These are phyloP conservation scores for Zygoascus flipseniorum DNA, from an alignment of 805 yeast genomes.

Conservation along the genomic window DNA sequence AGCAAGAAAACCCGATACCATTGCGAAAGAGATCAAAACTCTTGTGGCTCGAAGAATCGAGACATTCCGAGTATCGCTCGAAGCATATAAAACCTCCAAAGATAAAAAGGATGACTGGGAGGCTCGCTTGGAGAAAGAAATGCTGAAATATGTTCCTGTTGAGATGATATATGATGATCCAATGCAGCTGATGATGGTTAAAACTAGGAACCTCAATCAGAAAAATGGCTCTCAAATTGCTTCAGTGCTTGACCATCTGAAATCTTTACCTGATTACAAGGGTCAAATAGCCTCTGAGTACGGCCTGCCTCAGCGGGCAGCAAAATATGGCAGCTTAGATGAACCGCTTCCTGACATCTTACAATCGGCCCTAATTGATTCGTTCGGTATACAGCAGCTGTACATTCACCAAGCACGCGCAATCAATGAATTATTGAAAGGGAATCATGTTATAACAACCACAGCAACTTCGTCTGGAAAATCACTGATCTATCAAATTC, in stretches of 20 bases:
- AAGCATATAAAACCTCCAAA: constrained; percentile 30
- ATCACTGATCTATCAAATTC: constrained; percentile 83
- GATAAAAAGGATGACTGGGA: constrained; percentile 11
- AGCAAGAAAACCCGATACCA: constrained; percentile 3
- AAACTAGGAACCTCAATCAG: constrained; percentile 19
- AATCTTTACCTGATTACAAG: constrained; percentile 41
- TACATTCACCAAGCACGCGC: constrained; percentile 84
- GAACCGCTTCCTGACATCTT: constrained; percentile 41
- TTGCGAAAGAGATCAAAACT: constrained; percentile 34
- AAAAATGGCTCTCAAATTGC: constrained; percentile 28
- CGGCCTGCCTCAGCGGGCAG: constrained; percentile 37
- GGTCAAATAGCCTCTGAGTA: constrained; percentile 54
- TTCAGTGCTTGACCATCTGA: constrained; percentile 42
- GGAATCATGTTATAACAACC: constrained; percentile 73
- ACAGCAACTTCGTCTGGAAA: constrained; percentile 97
- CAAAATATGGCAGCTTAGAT: constrained; percentile 30
- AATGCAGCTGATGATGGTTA: constrained; percentile 43
- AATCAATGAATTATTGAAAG: constrained; percentile 41
- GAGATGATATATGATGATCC: constrained; percentile 50
- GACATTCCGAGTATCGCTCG: constrained; percentile 40
- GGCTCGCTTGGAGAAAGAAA: constrained; percentile 27
- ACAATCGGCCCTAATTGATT: constrained; percentile 42
- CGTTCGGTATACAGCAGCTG: constrained; percentile 38
- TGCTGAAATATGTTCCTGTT: constrained; percentile 38
- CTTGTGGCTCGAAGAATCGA: constrained; percentile 50